These are phyloP conservation scores for Epichloe sylvatica DNA, from an alignment of 2,329 filamentous ascomycete genomes.

Conservation along the genomic window DNA sequence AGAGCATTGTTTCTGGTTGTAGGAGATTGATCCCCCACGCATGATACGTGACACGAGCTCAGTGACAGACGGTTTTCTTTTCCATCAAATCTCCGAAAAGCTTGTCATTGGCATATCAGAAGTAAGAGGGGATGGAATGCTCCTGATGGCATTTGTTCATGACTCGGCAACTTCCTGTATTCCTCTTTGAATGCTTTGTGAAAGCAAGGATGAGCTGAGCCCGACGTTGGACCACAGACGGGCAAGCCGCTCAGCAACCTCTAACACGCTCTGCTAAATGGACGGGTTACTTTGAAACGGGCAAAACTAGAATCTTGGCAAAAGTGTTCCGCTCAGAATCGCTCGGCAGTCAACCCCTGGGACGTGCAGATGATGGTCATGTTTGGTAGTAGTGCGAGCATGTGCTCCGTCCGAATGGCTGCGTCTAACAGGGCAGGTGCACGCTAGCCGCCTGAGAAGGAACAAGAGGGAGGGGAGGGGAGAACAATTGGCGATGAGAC, in stretches of 20 bases:
- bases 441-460: neutral
- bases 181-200: neutral
- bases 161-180: no score
- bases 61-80: no score
- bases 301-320: no score
- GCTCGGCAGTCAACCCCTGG: neutral
- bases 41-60: neutral
- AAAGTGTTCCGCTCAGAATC: neutral
- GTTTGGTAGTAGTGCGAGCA: neutral
- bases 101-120: no score
- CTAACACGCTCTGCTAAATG: no score
- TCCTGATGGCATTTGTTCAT: no score
- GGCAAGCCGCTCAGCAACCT: no score
- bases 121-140: no score
- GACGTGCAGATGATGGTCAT: neutral
- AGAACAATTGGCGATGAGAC: no score
- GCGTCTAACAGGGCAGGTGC: neutral
- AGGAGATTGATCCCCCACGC: neutral
- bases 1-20: neutral
- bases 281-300: no score
- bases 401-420: neutral
- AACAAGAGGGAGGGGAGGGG: no score
- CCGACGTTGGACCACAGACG: neutral
- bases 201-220: neutral
- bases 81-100: no score